Conservation (phyloP, 495 filamentous ascomycete genomes). For the Penicillium coprophilum region DNA sequence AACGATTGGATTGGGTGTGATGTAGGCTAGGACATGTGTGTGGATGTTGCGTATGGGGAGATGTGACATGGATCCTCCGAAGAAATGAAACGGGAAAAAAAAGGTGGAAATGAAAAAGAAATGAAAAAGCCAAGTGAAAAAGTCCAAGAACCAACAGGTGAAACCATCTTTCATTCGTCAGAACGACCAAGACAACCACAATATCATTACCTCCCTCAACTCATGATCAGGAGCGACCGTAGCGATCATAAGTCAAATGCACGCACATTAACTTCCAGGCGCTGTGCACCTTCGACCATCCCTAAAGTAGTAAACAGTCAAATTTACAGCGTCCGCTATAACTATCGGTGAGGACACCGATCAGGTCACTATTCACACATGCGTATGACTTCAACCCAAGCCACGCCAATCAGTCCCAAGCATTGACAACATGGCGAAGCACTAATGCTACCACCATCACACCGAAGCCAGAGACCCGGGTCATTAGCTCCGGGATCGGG, state of each 20-base stretch:
- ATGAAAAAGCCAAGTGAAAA: not conserved
- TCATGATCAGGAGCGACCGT: slow-evolving; percentile 9
- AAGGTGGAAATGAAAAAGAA: not conserved
- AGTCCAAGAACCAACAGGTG: slow-evolving; percentile 6
- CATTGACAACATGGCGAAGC: slow-evolving; percentile 15
- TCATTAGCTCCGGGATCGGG: slow-evolving; percentile 17
- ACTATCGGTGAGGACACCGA: slow-evolving; percentile 8
- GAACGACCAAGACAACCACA: not conserved
- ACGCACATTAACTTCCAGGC: not conserved
- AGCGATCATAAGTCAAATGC: slow-evolving; percentile 6
- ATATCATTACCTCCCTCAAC: not conserved
- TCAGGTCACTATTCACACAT: not conserved
- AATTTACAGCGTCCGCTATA: not conserved
- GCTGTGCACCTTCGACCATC: not conserved
- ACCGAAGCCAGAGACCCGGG: slow-evolving; percentile 22
- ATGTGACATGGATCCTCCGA: slow-evolving; percentile 10
- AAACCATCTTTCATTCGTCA: not conserved
- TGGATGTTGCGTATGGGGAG: not conserved
- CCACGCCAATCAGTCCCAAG: slow-evolving; percentile 17
- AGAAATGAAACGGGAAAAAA: not conserved
- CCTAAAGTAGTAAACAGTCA: not conserved
- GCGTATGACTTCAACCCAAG: not conserved
- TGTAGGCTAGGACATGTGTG: not conserved
- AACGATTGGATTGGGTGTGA: not conserved
- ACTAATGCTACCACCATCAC: slow-evolving; percentile 27